Evolutionary conservation across 139 green algal genomes (phyloP), one percentile per base, ranked within the genome.

Genomic region (Chlorella vulgaris): DNA sequence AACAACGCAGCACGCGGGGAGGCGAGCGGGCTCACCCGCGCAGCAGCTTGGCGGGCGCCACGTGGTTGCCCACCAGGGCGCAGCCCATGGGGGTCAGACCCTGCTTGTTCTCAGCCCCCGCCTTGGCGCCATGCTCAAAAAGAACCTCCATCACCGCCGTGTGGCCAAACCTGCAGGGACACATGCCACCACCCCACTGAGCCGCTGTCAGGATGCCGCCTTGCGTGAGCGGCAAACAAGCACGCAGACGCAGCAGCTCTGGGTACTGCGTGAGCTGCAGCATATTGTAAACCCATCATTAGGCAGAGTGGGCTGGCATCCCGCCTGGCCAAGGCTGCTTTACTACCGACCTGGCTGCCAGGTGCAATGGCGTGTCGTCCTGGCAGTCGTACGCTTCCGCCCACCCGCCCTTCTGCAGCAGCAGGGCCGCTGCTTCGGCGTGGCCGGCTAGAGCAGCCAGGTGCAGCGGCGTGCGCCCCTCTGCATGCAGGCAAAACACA

Each of bases 341-440:
- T 36, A 68, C 39, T 22, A 40, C 75, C 22, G 2, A 86, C 81
- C 84, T 70, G 33, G 90, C 87, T 15, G 92, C 92, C 21, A 93
- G 69, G 83, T 96, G 93, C 29, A 96, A 85, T 8, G 89, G 82
- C 13, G 88, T 90, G 61, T 92, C 81, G 53, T 93, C 92, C 2
- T 53, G 33, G 15, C 26, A 76, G 65, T 96, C 90, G 13, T 85
- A 80, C 0, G 84, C 87, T 68, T 93, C 90, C 3, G 90, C 79
- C 89, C 90, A 94, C 7, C 83, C 87, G 26, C 87, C 84, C 63
- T 87, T 90, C 61, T 68, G 60, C 71, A 93, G 63, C 63, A 95
- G 83, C 51, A 88, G 86, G 4, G 68, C 69, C 47, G 85, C 83
- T 38, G 73, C 70, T 35, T 84, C 83, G 4, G 42, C 53, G 18